Base-by-base conservation (phyloP, 495 filamentous ascomycete species). In the Aspergillus homomorphus region DNA sequence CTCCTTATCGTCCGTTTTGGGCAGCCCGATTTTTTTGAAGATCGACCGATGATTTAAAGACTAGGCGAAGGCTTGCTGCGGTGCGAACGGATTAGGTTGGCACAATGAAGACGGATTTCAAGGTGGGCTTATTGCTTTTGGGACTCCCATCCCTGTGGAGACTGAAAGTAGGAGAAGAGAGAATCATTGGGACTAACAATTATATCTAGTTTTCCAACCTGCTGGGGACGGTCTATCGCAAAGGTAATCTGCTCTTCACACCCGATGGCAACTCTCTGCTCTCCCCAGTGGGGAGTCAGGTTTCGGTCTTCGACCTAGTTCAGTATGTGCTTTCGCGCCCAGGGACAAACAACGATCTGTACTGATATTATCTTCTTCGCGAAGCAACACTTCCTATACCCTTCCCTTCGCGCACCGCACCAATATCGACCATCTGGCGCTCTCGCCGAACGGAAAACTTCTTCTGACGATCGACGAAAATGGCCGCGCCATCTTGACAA, bases 221-320 rank as follows among this genome's bases (percentile, higher is more conserved):
- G 64, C 84, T 98, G 64, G 95, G 94, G 60, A 98, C 92, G 63
- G 94, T 98, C 64, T 98, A 97, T 79, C 89, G 91, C 76, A 89
- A 89, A 80, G 94, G 95, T 73, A 98, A 97, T 71, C 83, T 98
- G 58, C 83, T 96, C 64, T 98, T 96, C 79, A 95, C 89, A 66
- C 93, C 92, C 63, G 94, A 98, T 84, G 94, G 94, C 63, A 93
- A 89, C 62, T 92, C 90, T 73, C 81, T 98, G 46, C 87, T 94
- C 61, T 98, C 95, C n/a, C 94, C 94, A 22, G 95, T 98, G 55
- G 94, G 94, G 66, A 98, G 98, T 77, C 80, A 90, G 67, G 90
- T 98, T 51, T 89, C 94, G 2, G 89, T 97, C 51, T 98, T 98
- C 73, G 92, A 98, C 68, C 80, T 98, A 19, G 87, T 96, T 57